Evolutionary conservation across 805 yeast species (phyloP), one percentile per base, ranked within the genome.

Genomic region (Sugiyamaella qingdaonensis): DNA sequence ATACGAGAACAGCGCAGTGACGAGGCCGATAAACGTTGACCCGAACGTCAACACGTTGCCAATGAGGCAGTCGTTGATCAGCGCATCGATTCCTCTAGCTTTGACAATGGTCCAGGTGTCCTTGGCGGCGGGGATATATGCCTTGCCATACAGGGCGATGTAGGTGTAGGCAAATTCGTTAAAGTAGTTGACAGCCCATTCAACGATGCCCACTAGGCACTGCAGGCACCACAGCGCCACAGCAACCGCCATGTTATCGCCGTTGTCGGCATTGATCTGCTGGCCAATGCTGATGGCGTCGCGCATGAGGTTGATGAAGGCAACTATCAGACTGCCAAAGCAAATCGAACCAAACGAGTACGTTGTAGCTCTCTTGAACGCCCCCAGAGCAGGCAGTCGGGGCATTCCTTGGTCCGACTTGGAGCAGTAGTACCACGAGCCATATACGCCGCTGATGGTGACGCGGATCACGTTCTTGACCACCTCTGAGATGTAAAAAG

Each of bases 271-370:
- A 24, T 82, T 77, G 57, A 75, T 73, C 49, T 77, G 78, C 63
- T 82, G 78, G 47, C 82, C 64, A 19, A 81, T 66, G 16, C 76
- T 73, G 39, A 88, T 64, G 4, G 79, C 64, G 49, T 80, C 83
- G 56, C 81, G 78, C 43, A 86, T 57, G 13, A 88, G 75, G 64
- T 88, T 92, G 57, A 89, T 77, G 24, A 88, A 57, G 0, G 88
- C 81, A 37, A 86, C 86, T 65, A 86, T 77, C 63, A 86, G 68
- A 1, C 89, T 85, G 0, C 97, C 96, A 64, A 88, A 86, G 66
- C 95, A 86, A 52, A 91, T 85, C 2, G 96, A 86, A 1, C 98
- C 97, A 63, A 90, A 85, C 9, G 95, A 88, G 65, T 84, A 86
- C 2, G 96, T 86, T 68, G 88, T 68, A 0, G 96, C 88, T 59